Conservation (phyloP, 2,329 filamentous ascomycete genomes). For the Chrysoporthe cubensis region DNA sequence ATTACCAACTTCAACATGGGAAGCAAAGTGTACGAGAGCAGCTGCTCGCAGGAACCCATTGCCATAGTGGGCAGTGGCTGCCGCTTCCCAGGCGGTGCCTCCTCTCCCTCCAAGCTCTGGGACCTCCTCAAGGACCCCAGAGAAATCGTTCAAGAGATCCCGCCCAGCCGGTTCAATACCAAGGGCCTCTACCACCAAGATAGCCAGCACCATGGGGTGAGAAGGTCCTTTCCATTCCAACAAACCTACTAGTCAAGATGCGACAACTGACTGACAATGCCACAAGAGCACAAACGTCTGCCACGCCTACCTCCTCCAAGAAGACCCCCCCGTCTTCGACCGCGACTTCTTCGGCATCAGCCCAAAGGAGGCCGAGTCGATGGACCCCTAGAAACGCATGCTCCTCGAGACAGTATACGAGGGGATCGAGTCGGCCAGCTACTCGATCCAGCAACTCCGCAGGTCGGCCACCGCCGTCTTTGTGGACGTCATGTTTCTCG, state of each 20-base stretch:
- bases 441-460: conserved; percentile 36
- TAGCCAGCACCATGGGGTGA: not conserved
- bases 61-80: conserved; percentile 34
- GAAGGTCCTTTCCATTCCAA: too few relatives aligned
- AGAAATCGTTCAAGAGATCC: conserved; percentile 19
- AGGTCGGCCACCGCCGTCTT: conserved; percentile 44
- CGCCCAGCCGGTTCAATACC: not conserved
- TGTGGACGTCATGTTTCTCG: conserved; percentile 41
- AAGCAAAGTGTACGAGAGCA: too few relatives aligned
- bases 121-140: conserved; percentile 42
- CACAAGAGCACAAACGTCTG: conserved; percentile 33
- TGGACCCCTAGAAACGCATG: conserved; percentile 41
- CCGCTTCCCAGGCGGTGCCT: conserved; percentile 42
- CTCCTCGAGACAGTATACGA: conserved; percentile 43
- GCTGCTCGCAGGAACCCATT: not conserved
- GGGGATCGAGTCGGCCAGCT: conserved; percentile 41
- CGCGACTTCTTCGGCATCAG: conserved; percentile 43
- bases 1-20: too few relatives aligned
- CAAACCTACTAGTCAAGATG: too few relatives aligned
- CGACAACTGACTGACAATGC: too few relatives aligned
- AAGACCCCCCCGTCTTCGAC: conserved; percentile 19
- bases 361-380: conserved; percentile 41
- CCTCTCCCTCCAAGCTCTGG: conserved; percentile 42
- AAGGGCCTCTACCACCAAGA: conserved; percentile 12
- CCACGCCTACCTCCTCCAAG: conserved; percentile 4